Conservation (phyloP, 345 rosid species). For the Sonneratia caseolaris region DNA sequence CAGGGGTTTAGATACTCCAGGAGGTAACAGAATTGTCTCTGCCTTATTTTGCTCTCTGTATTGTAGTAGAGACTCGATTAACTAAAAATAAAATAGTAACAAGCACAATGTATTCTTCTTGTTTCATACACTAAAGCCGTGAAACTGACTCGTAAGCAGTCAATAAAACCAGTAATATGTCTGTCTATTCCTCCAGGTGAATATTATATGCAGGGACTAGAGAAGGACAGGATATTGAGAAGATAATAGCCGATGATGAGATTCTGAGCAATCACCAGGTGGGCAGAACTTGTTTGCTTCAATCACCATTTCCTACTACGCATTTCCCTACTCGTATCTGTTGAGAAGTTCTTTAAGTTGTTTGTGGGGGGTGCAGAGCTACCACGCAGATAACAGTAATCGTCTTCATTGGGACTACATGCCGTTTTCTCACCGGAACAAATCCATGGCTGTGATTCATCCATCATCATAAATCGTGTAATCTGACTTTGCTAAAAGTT, state of each 20-base stretch:
- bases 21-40: slow-evolving; percentile 28
- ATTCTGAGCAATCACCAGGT: slow-evolving; percentile 49
- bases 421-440: no score
- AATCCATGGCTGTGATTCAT: no score
- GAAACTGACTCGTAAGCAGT: neutral
- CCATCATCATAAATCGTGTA: no score
- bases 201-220: slow-evolving; percentile 58
- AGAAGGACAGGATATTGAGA: slow-evolving; percentile 67
- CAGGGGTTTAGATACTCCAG: slow-evolving; percentile 74
- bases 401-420: neutral
- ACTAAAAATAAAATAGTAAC: neutral
- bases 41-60: neutral
- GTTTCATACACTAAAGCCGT: neutral
- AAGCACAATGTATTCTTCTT: neutral
- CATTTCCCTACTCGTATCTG: neutral
- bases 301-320: neutral
- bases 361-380: neutral
- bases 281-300: slow-evolving; percentile 6
- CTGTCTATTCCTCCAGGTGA: slow-evolving; percentile 28
- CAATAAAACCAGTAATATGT: neutral
- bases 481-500: neutral
- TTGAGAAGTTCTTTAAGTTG: neutral
- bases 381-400: neutral
- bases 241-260: slow-evolving; percentile 34
- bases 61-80: neutral